Conservation (phyloP, 345 rosid genomes). For the Hibiscus trionum region DNA sequence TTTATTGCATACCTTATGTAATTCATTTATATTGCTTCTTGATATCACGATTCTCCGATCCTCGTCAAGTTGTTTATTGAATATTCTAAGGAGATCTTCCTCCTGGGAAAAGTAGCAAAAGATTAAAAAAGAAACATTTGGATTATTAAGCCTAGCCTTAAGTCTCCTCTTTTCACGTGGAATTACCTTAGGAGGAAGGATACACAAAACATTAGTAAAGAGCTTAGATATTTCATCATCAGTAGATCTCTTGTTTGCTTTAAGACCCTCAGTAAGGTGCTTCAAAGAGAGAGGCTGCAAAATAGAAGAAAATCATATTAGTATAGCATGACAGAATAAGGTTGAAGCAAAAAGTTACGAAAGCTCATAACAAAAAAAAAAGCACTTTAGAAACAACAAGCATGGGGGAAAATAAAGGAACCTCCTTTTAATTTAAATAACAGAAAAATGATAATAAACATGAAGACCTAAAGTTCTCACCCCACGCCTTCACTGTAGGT, state of each 20-base stretch:
- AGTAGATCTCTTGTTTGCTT: constrained; percentile 46
- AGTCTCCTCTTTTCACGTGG: background rate
- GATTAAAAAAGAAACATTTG: background rate
- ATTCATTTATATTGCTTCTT: constrained; percentile 74
- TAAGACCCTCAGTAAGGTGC: constrained; percentile 82
- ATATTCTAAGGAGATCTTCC: constrained; percentile 57
- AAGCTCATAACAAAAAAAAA: background rate
- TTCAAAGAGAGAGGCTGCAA: constrained; percentile 82
- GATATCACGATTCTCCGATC: constrained; percentile 78
- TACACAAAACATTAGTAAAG: constrained; percentile 64
- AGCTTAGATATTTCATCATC: constrained; percentile 62
- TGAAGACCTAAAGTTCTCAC: background rate
- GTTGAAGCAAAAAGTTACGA: background rate
- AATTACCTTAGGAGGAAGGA: constrained; percentile 72
- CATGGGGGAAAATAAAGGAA: background rate
- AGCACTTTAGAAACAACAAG: background rate
- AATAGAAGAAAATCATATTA: constrained; percentile 16
- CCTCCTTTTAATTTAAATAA: background rate
- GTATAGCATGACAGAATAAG: background rate
- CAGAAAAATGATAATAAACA: background rate
- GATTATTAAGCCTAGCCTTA: background rate
- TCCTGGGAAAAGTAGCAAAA: constrained; percentile 39
- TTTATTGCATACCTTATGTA: constrained; percentile 54
- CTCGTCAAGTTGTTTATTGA: constrained; percentile 86
- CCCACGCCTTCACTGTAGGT: background rate